Base-by-base conservation (phyloP, 148 eudicot species). In the Polygonum aviculare region DNA sequence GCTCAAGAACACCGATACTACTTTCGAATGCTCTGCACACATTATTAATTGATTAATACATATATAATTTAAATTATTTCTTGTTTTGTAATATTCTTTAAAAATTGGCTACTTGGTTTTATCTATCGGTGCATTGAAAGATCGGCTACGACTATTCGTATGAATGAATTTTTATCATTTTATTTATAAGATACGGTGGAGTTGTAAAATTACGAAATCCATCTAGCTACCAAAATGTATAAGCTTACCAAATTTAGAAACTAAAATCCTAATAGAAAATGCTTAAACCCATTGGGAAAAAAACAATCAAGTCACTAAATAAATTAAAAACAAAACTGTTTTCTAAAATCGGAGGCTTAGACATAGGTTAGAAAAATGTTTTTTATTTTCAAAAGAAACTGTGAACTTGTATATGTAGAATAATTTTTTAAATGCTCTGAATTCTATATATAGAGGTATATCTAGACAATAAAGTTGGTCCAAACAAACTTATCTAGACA, bases 1-100 rank as follows among this genome's bases (percentile, higher is more conserved):
- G 73, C 82, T 79, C 60, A 73, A 57, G 81, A 92, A 86, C 50
- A 92, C 88, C 0, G 97, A 88, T 16, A 90, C 78, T 15, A 92
- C 94, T 7, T 63, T 76, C 9, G 90, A 88, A 80, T 90, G 86
- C 75, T 83, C 97, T 91, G 81, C 72, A 26, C 31, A 26, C 31
- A 67, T 2, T 2, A 1, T 9, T 18, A 60, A 54, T 54, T 15
- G 5, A 38, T 36, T 19, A 65, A 49, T 45, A 26, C 31, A 1
- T 26, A 26, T 26, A 26, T 26, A 0, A 41, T 41, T 41, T 22
- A 70, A 16, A n/a, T 0, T 15, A n/a, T 7, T 15, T 9, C 31
- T 21, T 57, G 55, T 57, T 21, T 57, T 21, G 11, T 57, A 21
- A 21, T 57, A 2, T 5, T 57, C 1, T 22, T 19, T n/a, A 5